Conservation (phyloP, 345 rosid species). For the Salix viminalis region DNA sequence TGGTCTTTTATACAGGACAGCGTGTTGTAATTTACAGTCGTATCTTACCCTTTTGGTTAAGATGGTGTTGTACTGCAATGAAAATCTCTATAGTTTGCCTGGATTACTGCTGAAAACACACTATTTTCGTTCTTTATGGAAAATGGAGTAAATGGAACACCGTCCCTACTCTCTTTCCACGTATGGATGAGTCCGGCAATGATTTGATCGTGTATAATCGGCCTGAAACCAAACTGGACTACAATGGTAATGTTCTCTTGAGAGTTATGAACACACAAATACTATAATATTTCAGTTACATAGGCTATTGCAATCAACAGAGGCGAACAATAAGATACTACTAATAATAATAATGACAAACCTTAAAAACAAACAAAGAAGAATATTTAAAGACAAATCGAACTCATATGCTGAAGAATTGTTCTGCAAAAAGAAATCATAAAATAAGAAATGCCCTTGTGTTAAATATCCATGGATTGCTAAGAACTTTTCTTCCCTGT, state of each 20-base stretch:
- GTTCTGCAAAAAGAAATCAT: too few relatives aligned
- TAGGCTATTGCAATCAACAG: too few relatives aligned
- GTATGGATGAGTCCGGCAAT: too few relatives aligned
- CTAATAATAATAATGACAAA: background rate
- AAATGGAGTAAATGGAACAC: background rate
- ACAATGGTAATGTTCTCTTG: background rate
- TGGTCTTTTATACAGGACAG: constrained; percentile 21
- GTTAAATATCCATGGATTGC: too few relatives aligned
- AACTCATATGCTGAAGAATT: background rate
- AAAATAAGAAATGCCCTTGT: too few relatives aligned
- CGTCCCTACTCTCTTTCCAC: background rate
- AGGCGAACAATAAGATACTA: background rate
- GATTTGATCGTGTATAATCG: background rate
- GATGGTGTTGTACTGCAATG: constrained; percentile 1
- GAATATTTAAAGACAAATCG: background rate
- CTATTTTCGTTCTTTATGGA: background rate
- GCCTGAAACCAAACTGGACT: background rate
- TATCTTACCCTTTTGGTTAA: background rate
- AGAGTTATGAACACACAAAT: background rate
- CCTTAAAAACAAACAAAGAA: background rate
- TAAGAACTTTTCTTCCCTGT: too few relatives aligned
- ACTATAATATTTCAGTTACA: background rate
- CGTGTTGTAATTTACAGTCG: constrained; percentile 3
- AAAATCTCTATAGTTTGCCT: background rate
- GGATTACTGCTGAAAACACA: background rate